Conservation (phyloP, 2,329 filamentous ascomycete genomes). For the Ophiocordyceps australis region DNA sequence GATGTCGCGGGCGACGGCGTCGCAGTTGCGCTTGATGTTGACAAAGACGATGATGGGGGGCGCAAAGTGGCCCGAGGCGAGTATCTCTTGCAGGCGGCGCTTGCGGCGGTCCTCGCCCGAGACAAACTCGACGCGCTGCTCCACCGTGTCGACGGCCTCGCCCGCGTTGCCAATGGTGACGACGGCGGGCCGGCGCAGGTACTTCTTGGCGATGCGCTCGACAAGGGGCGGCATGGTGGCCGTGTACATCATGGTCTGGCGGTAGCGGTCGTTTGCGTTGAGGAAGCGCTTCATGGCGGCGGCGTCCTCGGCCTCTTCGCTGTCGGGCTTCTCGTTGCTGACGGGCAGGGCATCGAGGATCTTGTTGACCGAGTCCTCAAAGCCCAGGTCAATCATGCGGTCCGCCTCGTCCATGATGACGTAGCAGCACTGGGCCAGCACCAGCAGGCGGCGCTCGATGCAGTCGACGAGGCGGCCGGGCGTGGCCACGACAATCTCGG, state of each 20-base stretch:
- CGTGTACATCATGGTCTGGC: conserved; percentile 99
- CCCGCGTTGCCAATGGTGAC: conserved; percentile 89
- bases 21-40: conserved; percentile 98
- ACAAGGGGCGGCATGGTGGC: conserved; percentile 90
- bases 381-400: conserved; percentile 96
- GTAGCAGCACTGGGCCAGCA: conserved; percentile 93
- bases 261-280: conserved; percentile 60
- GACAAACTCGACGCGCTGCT: conserved; percentile 89
- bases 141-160: conserved; percentile 93
- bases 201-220: conserved; percentile 93
- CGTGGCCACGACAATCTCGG: conserved; percentile 96
- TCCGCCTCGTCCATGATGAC: conserved; percentile 99
- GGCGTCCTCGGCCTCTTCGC: conserved; percentile 74
- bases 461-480: conserved; percentile 94
- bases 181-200: conserved; percentile 79
- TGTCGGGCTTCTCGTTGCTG: conserved; percentile 86
- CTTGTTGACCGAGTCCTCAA: conserved; percentile 94
- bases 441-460: conserved; percentile 80
- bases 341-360: conserved; percentile 91
- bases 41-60: conserved; percentile 97
- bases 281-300: conserved; percentile 69
- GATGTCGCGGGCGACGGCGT: conserved; percentile 85
- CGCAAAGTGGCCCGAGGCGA: conserved; percentile 60
- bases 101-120: conserved; percentile 88
- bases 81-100: conserved; percentile 84